These are phyloP conservation scores for Wickerhamiella bombiphila DNA, from an alignment of 805 yeast species.

Conservation along the genomic window DNA sequence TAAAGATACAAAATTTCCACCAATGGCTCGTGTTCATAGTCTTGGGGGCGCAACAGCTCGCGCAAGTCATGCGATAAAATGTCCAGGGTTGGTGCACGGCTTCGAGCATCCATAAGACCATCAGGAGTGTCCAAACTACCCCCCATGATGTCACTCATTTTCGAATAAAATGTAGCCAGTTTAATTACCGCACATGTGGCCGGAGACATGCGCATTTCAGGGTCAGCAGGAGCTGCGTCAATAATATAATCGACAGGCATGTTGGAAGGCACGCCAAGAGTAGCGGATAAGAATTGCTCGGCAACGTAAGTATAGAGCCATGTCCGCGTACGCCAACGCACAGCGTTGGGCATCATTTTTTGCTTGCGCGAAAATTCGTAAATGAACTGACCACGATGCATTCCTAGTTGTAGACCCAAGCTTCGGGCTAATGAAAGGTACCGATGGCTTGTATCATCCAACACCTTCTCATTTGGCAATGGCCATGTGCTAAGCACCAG, in stretches of 20 bases:
- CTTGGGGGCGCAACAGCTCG: slow-evolving; percentile 40
- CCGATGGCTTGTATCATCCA: slow-evolving; percentile 83
- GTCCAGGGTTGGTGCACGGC: slow-evolving; percentile 67
- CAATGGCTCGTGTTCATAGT: slow-evolving; percentile 33
- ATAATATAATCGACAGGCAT: slow-evolving; percentile 69
- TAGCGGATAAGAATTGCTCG: slow-evolving; percentile 84
- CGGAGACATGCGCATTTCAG: slow-evolving; percentile 33
- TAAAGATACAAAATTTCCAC: slow-evolving; percentile 70
- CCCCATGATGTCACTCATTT: slow-evolving; percentile 75
- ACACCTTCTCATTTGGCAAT: slow-evolving; percentile 75
- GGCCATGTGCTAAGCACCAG: slow-evolving; percentile 85
- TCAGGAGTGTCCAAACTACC: slow-evolving; percentile 72
- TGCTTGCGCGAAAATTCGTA: slow-evolving; percentile 84
- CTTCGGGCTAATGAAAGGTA: slow-evolving; percentile 79
- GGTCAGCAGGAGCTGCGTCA: slow-evolving; percentile 62
- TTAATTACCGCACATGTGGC: slow-evolving; percentile 55
- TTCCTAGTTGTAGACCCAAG: slow-evolving; percentile 70
- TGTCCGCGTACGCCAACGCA: slow-evolving; percentile 83
- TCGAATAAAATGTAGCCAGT: slow-evolving; percentile 69
- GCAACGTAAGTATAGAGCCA: slow-evolving; percentile 82
- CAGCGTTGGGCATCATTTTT: slow-evolving; percentile 77
- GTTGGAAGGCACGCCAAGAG: slow-evolving; percentile 76
- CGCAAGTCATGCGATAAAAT: slow-evolving; percentile 67
- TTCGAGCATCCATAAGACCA: slow-evolving; percentile 72
- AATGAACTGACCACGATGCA: slow-evolving; percentile 84